Evolutionary conservation across 176 grass and related monocot genomes (phyloP), one percentile per base, ranked within the genome.

Genomic region (Saccharum spontaneum): DNA sequence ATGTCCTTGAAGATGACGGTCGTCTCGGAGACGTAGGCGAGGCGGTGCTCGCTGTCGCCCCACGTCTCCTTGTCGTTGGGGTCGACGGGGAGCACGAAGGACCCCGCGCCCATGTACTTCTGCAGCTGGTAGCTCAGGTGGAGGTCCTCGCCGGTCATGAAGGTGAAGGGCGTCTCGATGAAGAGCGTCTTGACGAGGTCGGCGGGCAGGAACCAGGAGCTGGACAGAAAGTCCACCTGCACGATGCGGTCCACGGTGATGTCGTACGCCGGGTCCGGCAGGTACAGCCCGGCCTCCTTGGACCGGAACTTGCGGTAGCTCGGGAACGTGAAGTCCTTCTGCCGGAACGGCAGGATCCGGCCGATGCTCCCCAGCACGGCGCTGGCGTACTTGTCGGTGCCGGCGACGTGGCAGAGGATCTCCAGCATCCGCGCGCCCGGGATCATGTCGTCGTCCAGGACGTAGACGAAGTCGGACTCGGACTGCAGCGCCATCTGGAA

Each of bases 391-490:
- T 99, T 99, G 8, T 95, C 90, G 17, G 97, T 99, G 67, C 97
- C 97, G 26, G 67, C 91, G 64, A 99, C 91, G 70, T 99, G 97
- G 44, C 75, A 73, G 57, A 99, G 90, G 57, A 99, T 99, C 93
- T 99, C 93, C 4, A 99, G 91, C 97, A 99, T 96, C 1, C 87
- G 90, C 0, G 54, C 67, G 10, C 97, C 97, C 0, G 93, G 93
- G 65, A 96, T 99, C 93, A 99, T 99, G 83, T 99, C 97, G 73
- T 99, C 97, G 59, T 99, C 93, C n/a, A 99, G 82, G 7, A 99
- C 77, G 80, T 99, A 96, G n/a, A 99, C 91, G 83, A 94, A 96
- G 71, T 96, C 97, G 0, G 90, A 84, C 31, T 99, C 93, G 3
- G 93, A 88, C 86, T 99, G 97, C 5, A 99, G 88, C 11, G 97